phyloP scores from a whole-genome alignment of 2,329 filamentous ascomycete species.

The Dactylella cylindrospora region DNA sequence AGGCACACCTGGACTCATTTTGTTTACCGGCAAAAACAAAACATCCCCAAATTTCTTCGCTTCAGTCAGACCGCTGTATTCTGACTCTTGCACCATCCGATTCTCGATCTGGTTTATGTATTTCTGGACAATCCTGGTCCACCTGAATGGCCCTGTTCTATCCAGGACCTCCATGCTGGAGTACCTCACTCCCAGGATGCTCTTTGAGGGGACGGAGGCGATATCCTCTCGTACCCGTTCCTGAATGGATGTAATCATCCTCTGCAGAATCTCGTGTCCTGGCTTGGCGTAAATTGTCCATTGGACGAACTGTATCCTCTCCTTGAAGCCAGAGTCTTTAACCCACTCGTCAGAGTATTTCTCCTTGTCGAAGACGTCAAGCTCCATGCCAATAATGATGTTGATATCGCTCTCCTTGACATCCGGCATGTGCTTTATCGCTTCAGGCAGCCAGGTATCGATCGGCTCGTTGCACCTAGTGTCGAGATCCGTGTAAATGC shows the following conservation, averaged over 20 bases:
- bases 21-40: conserved; percentile 27
- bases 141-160: conserved; percentile 21
- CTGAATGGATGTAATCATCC: conserved; percentile 24
- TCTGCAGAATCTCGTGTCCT: conserved; percentile 20
- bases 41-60: conserved; percentile 33
- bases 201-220: not conserved
- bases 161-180: conserved; percentile 8
- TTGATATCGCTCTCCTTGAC: conserved; percentile 10
- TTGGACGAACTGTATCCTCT: conserved; percentile 30
- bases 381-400: conserved; percentile 28
- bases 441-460: conserved; percentile 13
- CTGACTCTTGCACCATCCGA: conserved; percentile 3
- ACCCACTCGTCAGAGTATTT: conserved; percentile 28
- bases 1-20: conserved; percentile 25
- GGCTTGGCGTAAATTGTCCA: conserved; percentile 31
- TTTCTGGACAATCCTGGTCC: conserved; percentile 18
- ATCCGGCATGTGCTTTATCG: not conserved
- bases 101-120: conserved; percentile 28
- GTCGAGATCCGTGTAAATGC: conserved; percentile 35
- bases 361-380: conserved; percentile 16
- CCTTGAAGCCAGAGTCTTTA: not conserved
- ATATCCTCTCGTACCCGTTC: conserved; percentile 15
- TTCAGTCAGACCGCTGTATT: conserved; percentile 12
- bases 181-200: conserved; percentile 2
- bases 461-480: conserved; percentile 27